These are phyloP conservation scores for Pseudotulostoma volvatum DNA, from an alignment of 495 filamentous ascomycete species.

Conservation along the genomic window DNA sequence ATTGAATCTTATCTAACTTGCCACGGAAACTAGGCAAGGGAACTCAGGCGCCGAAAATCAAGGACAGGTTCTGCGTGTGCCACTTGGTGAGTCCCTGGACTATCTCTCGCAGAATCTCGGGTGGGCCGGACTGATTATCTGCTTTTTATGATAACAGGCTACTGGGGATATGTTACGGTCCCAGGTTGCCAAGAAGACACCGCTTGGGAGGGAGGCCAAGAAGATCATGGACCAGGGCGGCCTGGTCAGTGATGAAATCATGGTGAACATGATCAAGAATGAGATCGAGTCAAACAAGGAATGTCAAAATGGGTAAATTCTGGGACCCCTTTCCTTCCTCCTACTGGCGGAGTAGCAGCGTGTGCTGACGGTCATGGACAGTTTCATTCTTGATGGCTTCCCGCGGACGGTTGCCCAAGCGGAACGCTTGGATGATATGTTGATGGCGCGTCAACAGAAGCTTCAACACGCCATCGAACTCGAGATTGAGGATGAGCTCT, in stretches of 20 bases:
- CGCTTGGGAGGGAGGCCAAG: constrained; percentile 90
- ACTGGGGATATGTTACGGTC: constrained; percentile 98
- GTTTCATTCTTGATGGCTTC: constrained; percentile 98
- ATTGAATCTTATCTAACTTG: too few relatives aligned
- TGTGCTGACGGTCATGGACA: constrained; percentile 21
- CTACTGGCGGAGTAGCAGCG: background rate
- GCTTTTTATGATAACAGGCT: constrained; percentile 57
- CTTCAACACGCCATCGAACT: constrained; percentile 91
- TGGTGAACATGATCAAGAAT: constrained; percentile 97
- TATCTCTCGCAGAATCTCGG: constrained; percentile 1
- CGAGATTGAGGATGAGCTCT: constrained; percentile 84
- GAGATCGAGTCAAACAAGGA: constrained; percentile 87
- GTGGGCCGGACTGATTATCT: constrained; percentile 4
- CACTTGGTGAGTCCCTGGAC: constrained; percentile 57
- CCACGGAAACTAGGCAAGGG: constrained; percentile 61
- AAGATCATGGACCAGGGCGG: constrained; percentile 99
- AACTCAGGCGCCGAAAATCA: constrained; percentile 93
- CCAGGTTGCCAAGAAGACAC: constrained; percentile 95
- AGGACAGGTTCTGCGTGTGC: constrained; percentile 91
- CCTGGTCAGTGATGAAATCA: constrained; percentile 96
- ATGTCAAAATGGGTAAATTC: constrained; percentile 81
- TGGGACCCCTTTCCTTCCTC: constrained; percentile 3
- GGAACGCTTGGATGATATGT: constrained; percentile 86
- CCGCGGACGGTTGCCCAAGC: constrained; percentile 92
- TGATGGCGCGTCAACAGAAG: constrained; percentile 50